Base-by-base conservation (phyloP, 2,329 filamentous ascomycete genomes). In the Chlorencoelia australis region DNA sequence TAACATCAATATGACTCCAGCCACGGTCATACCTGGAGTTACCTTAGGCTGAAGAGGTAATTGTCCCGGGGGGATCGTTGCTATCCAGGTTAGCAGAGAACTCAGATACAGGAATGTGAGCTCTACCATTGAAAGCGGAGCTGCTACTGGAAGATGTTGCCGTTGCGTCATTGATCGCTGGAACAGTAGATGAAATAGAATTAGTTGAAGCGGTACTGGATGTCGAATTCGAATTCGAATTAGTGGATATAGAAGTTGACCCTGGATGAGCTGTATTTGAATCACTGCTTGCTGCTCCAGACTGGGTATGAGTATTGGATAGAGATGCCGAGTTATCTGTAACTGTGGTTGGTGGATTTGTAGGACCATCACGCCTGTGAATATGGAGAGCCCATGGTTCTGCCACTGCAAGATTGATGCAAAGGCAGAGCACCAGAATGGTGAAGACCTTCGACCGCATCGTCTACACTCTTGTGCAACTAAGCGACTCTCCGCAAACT, bases 11-110 rank as follows among this genome's bases (percentile, higher is more conserved):
- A 95, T 65, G 14, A 79, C 73, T 16, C 88, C 89, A 21, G 78
- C 79, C 32, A 95, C 73, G 3, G 77, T 84, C 60, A 85, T 78
- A 26, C 79, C 86, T 3, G 89, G 87, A 2, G 86, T 94, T 31
- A 96, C 68, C 37, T 59, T 61, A 0, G 89, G 87, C 16, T 72
- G 52, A 21, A 94, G 63, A 1, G 89, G 89, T 13, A 95, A 67
- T 33, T 71, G 55, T 30, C 68, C 69, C 2, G 52, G 46, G 3
- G 52, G 48, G 14, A 49, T 31, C 4, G 52, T 53, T 22, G 45
- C 53, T 56, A 33, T 28, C 29, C 14, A n/a, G n/a, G n/a, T n/a
- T n/a, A n/a, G n/a, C n/a, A n/a, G n/a, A n/a, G n/a, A n/a, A n/a
- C n/a, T n/a, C n/a, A n/a, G n/a, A n/a, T n/a, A n/a, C n/a, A n/a